These are phyloP conservation scores for Endotrypanum monterogeii DNA, from an alignment of 208 protist genomes.

Conservation along the genomic window DNA sequence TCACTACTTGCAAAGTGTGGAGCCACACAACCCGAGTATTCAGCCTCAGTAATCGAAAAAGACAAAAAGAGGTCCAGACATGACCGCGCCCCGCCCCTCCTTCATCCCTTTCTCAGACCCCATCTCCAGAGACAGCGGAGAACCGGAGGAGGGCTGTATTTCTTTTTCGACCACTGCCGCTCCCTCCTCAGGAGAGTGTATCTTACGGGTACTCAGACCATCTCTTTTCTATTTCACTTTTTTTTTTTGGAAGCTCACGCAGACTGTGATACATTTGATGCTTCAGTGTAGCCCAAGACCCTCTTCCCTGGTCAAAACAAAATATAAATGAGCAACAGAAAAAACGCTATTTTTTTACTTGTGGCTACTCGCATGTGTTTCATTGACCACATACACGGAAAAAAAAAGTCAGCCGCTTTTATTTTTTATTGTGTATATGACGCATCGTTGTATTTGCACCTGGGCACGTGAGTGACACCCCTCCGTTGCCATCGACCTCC, in stretches of 20 bases:
- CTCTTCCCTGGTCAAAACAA: not conserved
- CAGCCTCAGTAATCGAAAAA: slow-evolving; percentile 4
- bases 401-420: not conserved
- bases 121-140: too few species aligned
- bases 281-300: not conserved
- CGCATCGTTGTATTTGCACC: not conserved
- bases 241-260: not conserved
- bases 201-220: too few species aligned
- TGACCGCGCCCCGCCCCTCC: not conserved
- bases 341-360: not conserved
- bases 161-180: too few species aligned
- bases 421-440: not conserved
- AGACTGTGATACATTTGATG: not conserved
- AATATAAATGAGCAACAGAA: too few species aligned
- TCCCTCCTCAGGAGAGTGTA: too few species aligned
- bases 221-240: too few species aligned
- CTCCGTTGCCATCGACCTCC: too few species aligned
- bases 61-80: not conserved
- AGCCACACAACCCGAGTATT: slow-evolving; percentile 10
- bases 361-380: not conserved
- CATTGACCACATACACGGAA: not conserved
- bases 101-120: not conserved
- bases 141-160: too few species aligned
- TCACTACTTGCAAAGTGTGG: slow-evolving; percentile 63
- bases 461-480: too few species aligned